Percentiles rank a stretch among this genome's conserved stretches.
These are phyloP conservation scores for Parathielavia appendiculata DNA, from an alignment of 495 filamentous ascomycete genomes.

Conservation along the genomic window DNA sequence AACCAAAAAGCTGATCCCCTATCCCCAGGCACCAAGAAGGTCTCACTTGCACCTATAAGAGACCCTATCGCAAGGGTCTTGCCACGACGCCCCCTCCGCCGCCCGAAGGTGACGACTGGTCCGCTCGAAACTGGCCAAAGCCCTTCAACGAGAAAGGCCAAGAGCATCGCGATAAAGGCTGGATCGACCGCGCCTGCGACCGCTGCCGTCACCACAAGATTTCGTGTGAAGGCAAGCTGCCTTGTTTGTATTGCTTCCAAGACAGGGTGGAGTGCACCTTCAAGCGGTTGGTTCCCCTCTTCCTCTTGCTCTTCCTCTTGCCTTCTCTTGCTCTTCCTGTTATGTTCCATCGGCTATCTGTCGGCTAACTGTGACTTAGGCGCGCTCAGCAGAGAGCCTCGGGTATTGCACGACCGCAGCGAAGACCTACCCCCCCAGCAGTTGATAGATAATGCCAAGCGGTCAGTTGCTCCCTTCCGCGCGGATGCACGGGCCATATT, in stretches of 20 bases:
- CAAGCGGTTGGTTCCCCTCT: conserved; percentile 1
- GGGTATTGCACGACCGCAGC: neutral
- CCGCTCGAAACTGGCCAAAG: conserved; percentile 14
- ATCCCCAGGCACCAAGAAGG: conserved; percentile 14
- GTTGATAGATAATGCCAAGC: neutral
- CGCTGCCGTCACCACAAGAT: conserved; percentile 13
- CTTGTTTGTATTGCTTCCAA: conserved; percentile 22
- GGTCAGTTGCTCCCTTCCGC: neutral
- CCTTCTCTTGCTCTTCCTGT: too few relatives aligned
- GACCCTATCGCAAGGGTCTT: conserved; percentile 16
- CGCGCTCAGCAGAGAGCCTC: neutral
- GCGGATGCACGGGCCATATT: too few relatives aligned
- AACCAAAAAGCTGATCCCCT: neutral
- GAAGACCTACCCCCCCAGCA: neutral
- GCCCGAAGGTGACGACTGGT: conserved; percentile 10
- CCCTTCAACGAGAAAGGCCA: conserved; percentile 10
- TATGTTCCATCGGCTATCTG: neutral
- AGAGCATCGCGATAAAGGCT: conserved; percentile 18
- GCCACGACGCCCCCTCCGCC: conserved; percentile 22
- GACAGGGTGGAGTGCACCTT: conserved; percentile 22
- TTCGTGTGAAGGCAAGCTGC: conserved; percentile 21
- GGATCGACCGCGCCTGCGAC: conserved; percentile 24
- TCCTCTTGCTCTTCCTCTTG: neutral
- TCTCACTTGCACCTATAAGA: conserved; percentile 21
- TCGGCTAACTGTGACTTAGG: neutral